Percentiles rank a stretch among this genome's conserved stretches.
Conservation (phyloP, 192 early-diverging fungal species). For the Spizellomyces punctatus region DNA sequence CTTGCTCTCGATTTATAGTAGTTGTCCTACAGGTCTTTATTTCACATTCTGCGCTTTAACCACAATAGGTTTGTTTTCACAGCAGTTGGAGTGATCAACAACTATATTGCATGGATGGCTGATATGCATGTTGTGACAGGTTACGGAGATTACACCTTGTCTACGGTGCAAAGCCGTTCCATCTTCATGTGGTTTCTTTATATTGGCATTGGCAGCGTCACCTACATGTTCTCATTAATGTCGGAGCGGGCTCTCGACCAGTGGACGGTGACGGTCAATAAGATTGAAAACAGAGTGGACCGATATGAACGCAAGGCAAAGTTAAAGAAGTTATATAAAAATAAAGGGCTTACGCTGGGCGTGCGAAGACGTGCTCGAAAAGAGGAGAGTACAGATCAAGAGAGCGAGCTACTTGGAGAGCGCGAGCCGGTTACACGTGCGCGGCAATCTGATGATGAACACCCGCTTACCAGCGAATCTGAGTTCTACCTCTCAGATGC, state of each 20-base stretch:
- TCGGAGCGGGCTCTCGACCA: conserved; percentile 51
- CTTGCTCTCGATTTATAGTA: too few species aligned
- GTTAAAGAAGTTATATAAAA: conserved; percentile 42
- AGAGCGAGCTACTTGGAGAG: too few species aligned
- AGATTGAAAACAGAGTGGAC: conserved; percentile 52
- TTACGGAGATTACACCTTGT: conserved; percentile 46
- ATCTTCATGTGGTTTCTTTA: conserved; percentile 54
- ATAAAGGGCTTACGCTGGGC: neutral
- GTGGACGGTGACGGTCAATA: conserved; percentile 47
- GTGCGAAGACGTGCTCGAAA: too few species aligned
- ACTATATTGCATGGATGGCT: neutral
- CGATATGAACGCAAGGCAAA: conserved; percentile 55
- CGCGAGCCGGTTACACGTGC: too few species aligned
- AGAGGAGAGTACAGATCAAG: too few species aligned
- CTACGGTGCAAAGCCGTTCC: conserved; percentile 31
- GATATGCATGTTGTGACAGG: conserved; percentile 10
- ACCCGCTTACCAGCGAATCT: too few species aligned
- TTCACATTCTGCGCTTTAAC: conserved; percentile 46
- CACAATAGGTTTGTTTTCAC: conserved; percentile 41
- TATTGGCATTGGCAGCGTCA: conserved; percentile 38
- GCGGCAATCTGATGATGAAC: too few species aligned
- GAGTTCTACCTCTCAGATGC: too few species aligned
- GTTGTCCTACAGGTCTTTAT: conserved; percentile 33
- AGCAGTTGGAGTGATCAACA: neutral
- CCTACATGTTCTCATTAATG: conserved; percentile 49